Base-by-base conservation (phyloP, 257 asterid genomes). In the Solanum ahanhuiri region DNA sequence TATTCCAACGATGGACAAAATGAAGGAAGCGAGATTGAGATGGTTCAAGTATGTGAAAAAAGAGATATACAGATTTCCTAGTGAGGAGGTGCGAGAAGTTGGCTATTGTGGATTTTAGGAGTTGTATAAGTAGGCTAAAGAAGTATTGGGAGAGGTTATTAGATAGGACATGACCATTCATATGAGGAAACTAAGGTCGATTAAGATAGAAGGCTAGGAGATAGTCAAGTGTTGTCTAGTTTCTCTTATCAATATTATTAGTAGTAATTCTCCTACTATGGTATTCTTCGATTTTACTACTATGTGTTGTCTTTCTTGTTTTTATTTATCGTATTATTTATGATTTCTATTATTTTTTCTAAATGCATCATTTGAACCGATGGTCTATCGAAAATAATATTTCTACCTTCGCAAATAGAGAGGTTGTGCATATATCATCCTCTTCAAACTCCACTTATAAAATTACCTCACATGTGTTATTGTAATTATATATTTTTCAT, bases 1-100 rank as follows among this genome's bases (percentile, higher is more conserved):
- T 0, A 1, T 2, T 0, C 1, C 1, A 9, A 1, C 0, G 3
- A 9, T 60, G 5, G 28, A 58, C 12, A 58, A 20, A 0, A 7
- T 58, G 66, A 20, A 58, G 11, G 28, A 58, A 7, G 3, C 66
- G 12, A 20, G 66, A 20, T 58, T 58, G 66, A 58, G 66, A 58
- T 58, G 12, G 25, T 58, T 58, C 25, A 22, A 20, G 5, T 8
- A 3, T 8, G 12, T 58, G 5, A 45, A 45, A 45, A 45, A 14
- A 45, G 18, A 45, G 6, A 57, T 18, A 22, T 7, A 57, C 3
- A 7, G 1, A 57, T 2, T 0, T 18, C 5, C 25, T 9, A 58
- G 12, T 20, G 28, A 20, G 4, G 25, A 20, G 66, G 12, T 58
- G 66, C 12, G 1, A 58, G 12, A 58, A 3, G 12, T 58, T 58